These are phyloP conservation scores for Penicillium sp. DNA, from an alignment of 2,329 filamentous ascomycete genomes.

Conservation along the genomic window DNA sequence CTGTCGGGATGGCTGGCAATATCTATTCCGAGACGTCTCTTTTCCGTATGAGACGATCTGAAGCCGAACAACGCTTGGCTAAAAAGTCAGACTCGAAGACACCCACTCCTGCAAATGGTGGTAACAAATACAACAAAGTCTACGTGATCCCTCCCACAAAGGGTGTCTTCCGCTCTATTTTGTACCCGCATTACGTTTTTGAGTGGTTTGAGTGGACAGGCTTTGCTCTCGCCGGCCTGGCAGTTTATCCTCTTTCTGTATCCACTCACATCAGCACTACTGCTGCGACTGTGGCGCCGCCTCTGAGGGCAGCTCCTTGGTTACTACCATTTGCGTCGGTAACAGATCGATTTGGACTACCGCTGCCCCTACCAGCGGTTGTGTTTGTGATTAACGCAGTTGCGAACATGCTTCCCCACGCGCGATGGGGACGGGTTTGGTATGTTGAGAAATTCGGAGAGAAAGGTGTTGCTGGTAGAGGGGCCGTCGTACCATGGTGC, in stretches of 20 bases:
- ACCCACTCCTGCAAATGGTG: constrained; percentile 25
- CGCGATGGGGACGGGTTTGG: constrained; percentile 80
- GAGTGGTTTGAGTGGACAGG: constrained; percentile 97
- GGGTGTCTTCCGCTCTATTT: constrained; percentile 78
- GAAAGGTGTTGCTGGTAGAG: constrained; percentile 74
- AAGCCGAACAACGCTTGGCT: constrained; percentile 55
- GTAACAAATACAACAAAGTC: constrained; percentile 71
- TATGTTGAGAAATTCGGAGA: constrained; percentile 86
- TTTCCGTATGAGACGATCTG: constrained; percentile 78
- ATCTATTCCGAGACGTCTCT: constrained; percentile 90
- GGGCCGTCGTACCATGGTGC: constrained; percentile 70
- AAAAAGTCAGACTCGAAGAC: constrained; percentile 54
- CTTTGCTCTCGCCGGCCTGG: constrained; percentile 68
- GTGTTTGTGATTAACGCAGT: constrained; percentile 86
- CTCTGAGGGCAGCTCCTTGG: constrained; percentile 41
- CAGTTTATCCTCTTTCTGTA: constrained; percentile 34
- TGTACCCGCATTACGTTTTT: constrained; percentile 93
- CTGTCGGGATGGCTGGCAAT: constrained; percentile 75
- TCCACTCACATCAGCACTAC: constrained; percentile 5
- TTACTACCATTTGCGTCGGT: constrained; percentile 36
- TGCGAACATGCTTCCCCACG: constrained; percentile 85
- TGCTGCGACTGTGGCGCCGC: constrained; percentile 17
- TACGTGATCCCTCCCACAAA: constrained; percentile 83
- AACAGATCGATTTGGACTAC: constrained; percentile 34
- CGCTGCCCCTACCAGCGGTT: constrained; percentile 72